Evolutionary conservation across 2,329 filamentous ascomycete genomes (phyloP), one percentile per base, ranked within the genome.

Genomic region (Trichophaea hybrida): DNA sequence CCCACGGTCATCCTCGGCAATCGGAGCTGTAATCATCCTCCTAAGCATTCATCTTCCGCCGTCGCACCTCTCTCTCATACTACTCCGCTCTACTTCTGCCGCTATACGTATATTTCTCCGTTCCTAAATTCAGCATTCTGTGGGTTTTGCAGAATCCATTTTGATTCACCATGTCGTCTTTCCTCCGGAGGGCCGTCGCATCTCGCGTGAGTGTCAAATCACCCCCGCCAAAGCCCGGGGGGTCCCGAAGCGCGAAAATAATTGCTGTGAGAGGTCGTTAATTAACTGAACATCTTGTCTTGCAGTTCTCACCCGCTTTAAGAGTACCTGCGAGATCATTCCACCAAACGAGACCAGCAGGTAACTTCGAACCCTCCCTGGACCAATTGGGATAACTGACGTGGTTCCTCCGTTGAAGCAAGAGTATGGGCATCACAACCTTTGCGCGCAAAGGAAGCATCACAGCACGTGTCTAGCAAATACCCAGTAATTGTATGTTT

Each of bases 391-490:
- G 17, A 48, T 55, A n/a, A 32, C 49, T 17, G 34, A 55, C 43
- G 58, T 48, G 13, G n/a, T 34, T 48, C 35, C 12, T 8, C 12
- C 15, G n/a, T 55, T 15, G 37, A 69, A 89, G 87, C 88, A 71
- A 84, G 85, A 73, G 87, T 97, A 72, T 86, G 94, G 73, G 83
- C 86, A 69, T 91, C 85, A 74, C 81, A 83, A 68, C 87, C 88
- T 67, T 79, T 97, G 67, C 84, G 89, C 73, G 93, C 91, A 60
- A 95, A 94, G 78, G 90, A 96, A 78, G 90, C 90, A 35, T 87
- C 87, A 65, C 84, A 87, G 52, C 87, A 88, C 72, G 80, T 95
- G 69, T 86, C 84, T 74, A 84, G 79, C 74, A 93, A 95, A 75
- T 97, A 98, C 74, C 86, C 89, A 55, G 87, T 98, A 69, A 90